A percentile compares a stretch with the other conserved stretches of the same genome.
phyloP scores from a whole-genome alignment of 345 rosid genomes.

The Bretschneidera sinensis region DNA sequence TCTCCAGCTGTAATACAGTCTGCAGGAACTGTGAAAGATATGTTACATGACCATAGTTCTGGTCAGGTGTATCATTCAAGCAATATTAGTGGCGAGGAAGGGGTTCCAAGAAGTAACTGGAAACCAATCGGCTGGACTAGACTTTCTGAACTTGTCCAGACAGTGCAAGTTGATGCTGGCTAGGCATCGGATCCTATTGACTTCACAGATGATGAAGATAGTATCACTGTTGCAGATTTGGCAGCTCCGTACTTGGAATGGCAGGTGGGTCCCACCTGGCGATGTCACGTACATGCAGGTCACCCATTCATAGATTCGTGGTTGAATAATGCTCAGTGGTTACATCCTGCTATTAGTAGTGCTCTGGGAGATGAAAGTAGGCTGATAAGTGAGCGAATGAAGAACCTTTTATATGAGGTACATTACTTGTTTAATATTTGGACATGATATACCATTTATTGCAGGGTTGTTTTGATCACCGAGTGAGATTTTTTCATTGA shows the following conservation, averaged over 20 bases:
- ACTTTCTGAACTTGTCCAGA: conserved; percentile 43
- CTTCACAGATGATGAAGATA: conserved; percentile 26
- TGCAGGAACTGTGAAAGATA: conserved; percentile 2
- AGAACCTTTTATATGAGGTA: conserved; percentile 63
- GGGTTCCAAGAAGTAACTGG: conserved; percentile 34
- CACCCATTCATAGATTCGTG: conserved; percentile 38
- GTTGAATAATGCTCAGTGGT: conserved; percentile 50
- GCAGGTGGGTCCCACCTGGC: conserved; percentile 61
- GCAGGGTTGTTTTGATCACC: neutral
- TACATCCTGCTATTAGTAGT: conserved; percentile 54
- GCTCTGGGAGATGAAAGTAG: conserved; percentile 49
- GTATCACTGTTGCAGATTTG: conserved; percentile 46
- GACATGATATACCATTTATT: no score
- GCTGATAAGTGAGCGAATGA: conserved; percentile 63
- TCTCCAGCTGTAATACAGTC: conserved; percentile 7
- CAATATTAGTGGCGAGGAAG: conserved; percentile 14
- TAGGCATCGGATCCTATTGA: conserved; percentile 28
- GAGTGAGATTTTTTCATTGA: neutral
- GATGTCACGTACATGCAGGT: conserved; percentile 53
- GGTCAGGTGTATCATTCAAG: conserved; percentile 6
- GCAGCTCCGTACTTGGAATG: conserved; percentile 59
- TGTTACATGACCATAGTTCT: neutral
- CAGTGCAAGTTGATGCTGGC: conserved; percentile 36
- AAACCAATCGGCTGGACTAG: conserved; percentile 53
- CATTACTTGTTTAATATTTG: neutral